Evolutionary conservation across 2,329 filamentous ascomycete species (phyloP).

Genomic region (Cladophialophora yegresii): DNA sequence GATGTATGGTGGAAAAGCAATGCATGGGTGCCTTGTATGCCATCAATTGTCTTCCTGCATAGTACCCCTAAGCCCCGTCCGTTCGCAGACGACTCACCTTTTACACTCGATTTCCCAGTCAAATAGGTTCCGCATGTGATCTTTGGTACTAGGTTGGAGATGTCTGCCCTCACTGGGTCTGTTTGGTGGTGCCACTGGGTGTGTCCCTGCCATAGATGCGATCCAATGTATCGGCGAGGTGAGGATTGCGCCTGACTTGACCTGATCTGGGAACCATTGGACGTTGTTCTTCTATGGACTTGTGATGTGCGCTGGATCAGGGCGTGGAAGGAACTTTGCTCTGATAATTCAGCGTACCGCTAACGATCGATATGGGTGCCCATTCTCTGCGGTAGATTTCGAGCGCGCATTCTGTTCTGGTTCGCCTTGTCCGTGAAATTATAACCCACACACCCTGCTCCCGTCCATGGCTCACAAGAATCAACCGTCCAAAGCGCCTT

Average conservation of each 20-base stretch:
- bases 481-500: neutral
- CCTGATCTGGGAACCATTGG: neutral
- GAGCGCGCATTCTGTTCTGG: neutral
- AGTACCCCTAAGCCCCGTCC: neutral
- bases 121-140: neutral
- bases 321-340: neutral
- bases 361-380: neutral
- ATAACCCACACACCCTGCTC: neutral
- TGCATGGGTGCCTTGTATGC: neutral
- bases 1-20: neutral
- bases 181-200: neutral
- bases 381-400: neutral
- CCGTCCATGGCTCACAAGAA: neutral
- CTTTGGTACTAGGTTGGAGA: neutral
- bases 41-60: neutral
- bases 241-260: too few species aligned
- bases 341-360: neutral
- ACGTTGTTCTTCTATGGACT: neutral
- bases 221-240: neutral
- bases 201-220: neutral
- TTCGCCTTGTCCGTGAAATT: neutral
- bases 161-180: neutral
- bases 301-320: neutral
- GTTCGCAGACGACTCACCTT: neutral
- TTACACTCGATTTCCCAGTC: neutral